Evolutionary conservation across 106 monocot species (phyloP).

Genomic region (Phalaenopsis aphrodite): DNA sequence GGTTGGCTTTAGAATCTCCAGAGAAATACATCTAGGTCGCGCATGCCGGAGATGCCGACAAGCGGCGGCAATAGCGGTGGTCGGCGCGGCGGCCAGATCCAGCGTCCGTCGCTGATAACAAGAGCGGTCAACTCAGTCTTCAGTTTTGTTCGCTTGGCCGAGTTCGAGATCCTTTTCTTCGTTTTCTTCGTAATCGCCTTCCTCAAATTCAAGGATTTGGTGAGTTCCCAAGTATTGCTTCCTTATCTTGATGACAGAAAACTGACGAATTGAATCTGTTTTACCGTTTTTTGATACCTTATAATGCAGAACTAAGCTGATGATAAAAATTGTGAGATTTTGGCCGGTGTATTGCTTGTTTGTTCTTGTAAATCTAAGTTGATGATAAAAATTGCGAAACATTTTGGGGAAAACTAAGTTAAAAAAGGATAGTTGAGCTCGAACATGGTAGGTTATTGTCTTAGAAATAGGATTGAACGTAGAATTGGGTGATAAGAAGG

Average conservation of each 20-base stretch:
- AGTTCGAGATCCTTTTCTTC: slow-evolving; percentile 97
- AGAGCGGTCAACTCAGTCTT: slow-evolving; percentile 59
- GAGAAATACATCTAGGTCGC: neutral
- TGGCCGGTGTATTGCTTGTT: neutral
- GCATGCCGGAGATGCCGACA: slow-evolving; percentile 3
- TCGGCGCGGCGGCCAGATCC: neutral
- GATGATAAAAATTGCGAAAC: neutral
- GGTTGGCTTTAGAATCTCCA: neutral
- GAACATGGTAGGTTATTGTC: neutral
- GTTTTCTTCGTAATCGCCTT: slow-evolving; percentile 83
- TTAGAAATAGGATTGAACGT: neutral
- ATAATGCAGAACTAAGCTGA: neutral
- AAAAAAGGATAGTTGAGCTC: too few relatives aligned
- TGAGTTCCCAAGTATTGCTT: slow-evolving; percentile 15
- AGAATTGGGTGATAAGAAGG: neutral
- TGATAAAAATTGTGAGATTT: neutral
- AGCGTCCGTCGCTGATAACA: slow-evolving; percentile 36
- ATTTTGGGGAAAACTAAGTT: too few relatives aligned
- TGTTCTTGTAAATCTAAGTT: neutral
- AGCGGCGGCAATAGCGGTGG: slow-evolving; percentile 7
- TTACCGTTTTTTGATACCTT: neutral
- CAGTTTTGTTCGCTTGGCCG: slow-evolving; percentile 61
- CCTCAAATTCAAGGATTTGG: slow-evolving; percentile 90
- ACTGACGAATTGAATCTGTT: neutral
- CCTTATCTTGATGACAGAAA: neutral